phyloP scores from a whole-genome alignment of 306 rosid species.

The Glycyrrhiza uralensis region DNA sequence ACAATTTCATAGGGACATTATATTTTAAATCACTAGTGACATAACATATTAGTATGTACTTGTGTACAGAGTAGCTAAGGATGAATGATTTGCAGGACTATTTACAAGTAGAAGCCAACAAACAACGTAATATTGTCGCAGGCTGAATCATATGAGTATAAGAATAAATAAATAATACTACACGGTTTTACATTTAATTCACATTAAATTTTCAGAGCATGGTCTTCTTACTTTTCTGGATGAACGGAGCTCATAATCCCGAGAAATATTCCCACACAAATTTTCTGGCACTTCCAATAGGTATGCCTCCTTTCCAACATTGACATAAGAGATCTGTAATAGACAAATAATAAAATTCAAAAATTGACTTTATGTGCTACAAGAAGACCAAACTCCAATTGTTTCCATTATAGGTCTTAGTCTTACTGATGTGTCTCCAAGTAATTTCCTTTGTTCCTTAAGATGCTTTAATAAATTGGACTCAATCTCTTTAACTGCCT shows the following conservation, averaged over 20 bases:
- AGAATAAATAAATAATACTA: constrained; percentile 16
- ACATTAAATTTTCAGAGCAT: neutral
- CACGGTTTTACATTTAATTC: constrained; percentile 1
- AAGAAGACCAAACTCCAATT: constrained; percentile 16
- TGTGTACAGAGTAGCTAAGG: neutral
- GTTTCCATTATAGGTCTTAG: constrained; percentile 26
- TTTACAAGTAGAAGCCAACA: neutral
- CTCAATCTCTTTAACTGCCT: constrained; percentile 59
- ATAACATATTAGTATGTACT: neutral
- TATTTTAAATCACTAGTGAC: neutral
- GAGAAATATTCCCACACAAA: constrained; percentile 48
- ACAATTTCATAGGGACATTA: neutral
- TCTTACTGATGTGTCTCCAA: constrained; percentile 61
- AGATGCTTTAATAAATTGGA: constrained; percentile 56
- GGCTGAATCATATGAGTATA: neutral
- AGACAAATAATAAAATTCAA: constrained; percentile 23
- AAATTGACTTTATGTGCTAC: neutral
- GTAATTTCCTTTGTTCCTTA: constrained; percentile 62
- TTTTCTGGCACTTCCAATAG: constrained; percentile 90
- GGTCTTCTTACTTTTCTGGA: constrained; percentile 64
- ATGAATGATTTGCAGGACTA: constrained; percentile 12
- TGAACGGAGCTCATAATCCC: constrained; percentile 72
- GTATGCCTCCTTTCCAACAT: constrained; percentile 78
- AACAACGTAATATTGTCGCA: neutral
- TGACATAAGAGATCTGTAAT: constrained; percentile 69